Conservation (phyloP, 2,329 filamentous ascomycete species). For the Neonectria faginata region DNA sequence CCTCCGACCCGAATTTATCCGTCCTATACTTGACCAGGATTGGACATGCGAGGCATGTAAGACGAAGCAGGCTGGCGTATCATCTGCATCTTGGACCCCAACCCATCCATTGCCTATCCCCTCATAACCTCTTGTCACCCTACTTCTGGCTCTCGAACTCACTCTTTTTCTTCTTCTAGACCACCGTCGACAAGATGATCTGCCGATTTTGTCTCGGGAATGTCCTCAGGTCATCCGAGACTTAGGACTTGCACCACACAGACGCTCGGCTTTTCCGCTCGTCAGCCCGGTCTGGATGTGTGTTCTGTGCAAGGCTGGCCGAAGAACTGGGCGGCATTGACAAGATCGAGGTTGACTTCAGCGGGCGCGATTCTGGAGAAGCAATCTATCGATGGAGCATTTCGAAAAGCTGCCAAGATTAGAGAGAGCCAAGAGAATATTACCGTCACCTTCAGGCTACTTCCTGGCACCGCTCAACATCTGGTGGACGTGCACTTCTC, state of each 20-base stretch:
- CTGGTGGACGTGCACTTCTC: background rate
- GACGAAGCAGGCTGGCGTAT: no score
- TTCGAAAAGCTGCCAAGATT: background rate
- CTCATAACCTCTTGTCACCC: no score
- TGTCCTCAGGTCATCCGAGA: background rate
- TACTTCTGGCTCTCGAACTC: no score
- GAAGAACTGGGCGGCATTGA: background rate
- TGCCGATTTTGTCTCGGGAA: background rate
- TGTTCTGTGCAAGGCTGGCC: background rate
- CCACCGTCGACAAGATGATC: background rate
- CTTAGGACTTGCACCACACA: no score
- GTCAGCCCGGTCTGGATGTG: no score
- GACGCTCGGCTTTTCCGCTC: no score
- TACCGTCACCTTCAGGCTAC: background rate
- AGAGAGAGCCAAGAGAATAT: background rate
- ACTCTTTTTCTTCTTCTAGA: background rate
- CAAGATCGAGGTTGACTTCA: background rate
- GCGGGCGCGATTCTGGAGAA: background rate
- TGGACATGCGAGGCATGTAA: no score
- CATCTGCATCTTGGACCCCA: no score
- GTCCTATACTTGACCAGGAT: no score
- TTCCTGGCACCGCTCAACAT: background rate
- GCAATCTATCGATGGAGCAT: background rate
- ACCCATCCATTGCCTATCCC: no score
- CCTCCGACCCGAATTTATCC: no score